Conservation (phyloP, 371 early-diverging fungal species). For the Rhizomucor pusillus region DNA sequence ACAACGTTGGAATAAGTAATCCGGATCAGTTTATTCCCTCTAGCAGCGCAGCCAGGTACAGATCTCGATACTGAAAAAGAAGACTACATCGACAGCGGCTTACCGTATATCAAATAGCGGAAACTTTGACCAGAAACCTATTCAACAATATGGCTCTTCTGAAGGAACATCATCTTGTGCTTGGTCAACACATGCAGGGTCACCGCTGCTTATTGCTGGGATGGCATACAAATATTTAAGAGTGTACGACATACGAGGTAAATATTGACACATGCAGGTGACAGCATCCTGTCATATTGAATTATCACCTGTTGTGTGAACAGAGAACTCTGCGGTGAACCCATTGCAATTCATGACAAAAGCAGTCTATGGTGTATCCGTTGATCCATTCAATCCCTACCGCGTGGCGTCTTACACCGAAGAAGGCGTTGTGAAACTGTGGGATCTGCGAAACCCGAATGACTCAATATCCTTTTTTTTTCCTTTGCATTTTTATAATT, state of each 20-base stretch:
- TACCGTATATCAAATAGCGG: no score
- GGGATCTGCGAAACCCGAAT: slow-evolving; percentile 71
- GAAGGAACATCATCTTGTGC: slow-evolving; percentile 73
- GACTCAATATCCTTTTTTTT: slow-evolving; percentile 54
- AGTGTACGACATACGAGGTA: slow-evolving; percentile 71
- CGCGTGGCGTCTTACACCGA: slow-evolving; percentile 75
- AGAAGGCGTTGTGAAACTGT: slow-evolving; percentile 70
- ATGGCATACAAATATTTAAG: slow-evolving; percentile 75
- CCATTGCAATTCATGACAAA: slow-evolving; percentile 66
- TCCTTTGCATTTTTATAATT: not conserved
- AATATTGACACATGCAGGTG: not conserved
- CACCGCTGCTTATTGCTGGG: slow-evolving; percentile 66
- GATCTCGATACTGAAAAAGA: no score
- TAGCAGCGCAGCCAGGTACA: no score
- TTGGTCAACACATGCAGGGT: slow-evolving; percentile 60
- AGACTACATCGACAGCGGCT: no score
- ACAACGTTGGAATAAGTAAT: no score
- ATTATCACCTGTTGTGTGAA: no score
- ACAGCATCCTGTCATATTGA: no score
- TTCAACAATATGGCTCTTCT: slow-evolving; percentile 68
- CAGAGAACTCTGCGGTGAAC: slow-evolving; percentile 23
- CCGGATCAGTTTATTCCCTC: no score
- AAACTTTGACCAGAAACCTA: slow-evolving; percentile 41
- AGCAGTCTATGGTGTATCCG: slow-evolving; percentile 66
- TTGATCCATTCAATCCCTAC: slow-evolving; percentile 72